Evolutionary conservation across 2,329 filamentous ascomycete genomes (phyloP).

Genomic region (Epichloe sp.): DNA sequence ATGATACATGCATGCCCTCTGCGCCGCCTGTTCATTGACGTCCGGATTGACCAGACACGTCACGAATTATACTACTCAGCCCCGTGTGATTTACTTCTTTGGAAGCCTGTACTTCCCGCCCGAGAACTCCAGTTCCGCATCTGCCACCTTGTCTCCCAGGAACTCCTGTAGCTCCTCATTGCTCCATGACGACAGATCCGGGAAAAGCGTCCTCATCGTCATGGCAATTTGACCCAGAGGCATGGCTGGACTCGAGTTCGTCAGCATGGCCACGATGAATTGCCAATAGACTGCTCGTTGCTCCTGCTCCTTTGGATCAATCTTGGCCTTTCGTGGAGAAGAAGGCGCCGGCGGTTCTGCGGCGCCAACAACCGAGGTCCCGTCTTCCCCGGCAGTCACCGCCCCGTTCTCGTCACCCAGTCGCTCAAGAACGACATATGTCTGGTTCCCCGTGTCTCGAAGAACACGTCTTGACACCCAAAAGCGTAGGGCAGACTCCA

Average conservation of each 20-base stretch:
- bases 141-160: conserved; percentile 62
- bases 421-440: conserved; percentile 56
- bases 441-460: conserved; percentile 37
- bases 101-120: conserved; percentile 58
- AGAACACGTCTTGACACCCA: conserved; percentile 61
- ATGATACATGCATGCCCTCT: no score
- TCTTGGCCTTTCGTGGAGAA: conserved; percentile 37
- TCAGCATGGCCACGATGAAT: conserved; percentile 91
- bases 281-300: conserved; percentile 64
- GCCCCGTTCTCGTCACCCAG: conserved; percentile 27
- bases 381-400: conserved; percentile 19
- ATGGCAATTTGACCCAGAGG: conserved; percentile 68
- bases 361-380: conserved; percentile 12
- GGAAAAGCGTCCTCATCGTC: conserved; percentile 90
- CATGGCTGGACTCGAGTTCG: conserved; percentile 74
- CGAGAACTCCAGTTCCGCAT: conserved; percentile 53
- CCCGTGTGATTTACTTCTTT: conserved; percentile 35
- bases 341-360: conserved; percentile 14
- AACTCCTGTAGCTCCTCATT: conserved; percentile 80
- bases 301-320: conserved; percentile 52
- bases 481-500: conserved; percentile 53
- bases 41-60: no score
- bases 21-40: no score
- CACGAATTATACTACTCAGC: neutral
- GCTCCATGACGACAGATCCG: conserved; percentile 78